These are phyloP conservation scores for Berberis vulgaris DNA, from an alignment of 164 flowering plant species.

Conservation along the genomic window DNA sequence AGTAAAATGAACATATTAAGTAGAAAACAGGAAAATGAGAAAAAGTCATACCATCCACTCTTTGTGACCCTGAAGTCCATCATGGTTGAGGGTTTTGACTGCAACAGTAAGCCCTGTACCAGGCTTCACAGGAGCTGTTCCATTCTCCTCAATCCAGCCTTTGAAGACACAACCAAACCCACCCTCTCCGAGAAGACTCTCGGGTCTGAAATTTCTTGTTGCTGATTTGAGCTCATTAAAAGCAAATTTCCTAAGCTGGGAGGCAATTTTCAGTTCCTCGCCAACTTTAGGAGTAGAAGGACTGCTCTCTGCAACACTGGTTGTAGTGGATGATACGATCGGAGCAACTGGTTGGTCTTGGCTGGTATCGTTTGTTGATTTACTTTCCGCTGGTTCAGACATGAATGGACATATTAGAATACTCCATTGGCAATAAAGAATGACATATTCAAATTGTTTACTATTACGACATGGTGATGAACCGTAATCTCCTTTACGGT, in stretches of 20 bases:
- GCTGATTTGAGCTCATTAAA: slow-evolving; percentile 81
- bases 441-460: too few species aligned
- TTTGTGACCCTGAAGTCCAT: slow-evolving; percentile 96
- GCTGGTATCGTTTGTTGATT: slow-evolving; percentile 54
- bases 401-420: neutral
- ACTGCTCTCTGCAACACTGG: slow-evolving; percentile 69
- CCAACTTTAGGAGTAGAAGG: slow-evolving; percentile 62
- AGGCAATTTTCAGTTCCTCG: slow-evolving; percentile 78
- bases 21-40: slow-evolving; percentile 1
- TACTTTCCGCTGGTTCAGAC: slow-evolving; percentile 35
- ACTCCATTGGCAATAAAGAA: neutral
- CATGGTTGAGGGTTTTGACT: slow-evolving; percentile 91
- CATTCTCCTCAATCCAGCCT: slow-evolving; percentile 96
- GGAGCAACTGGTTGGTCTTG: slow-evolving; percentile 55
- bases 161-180: slow-evolving; percentile 96
- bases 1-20: neutral
- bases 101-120: slow-evolving; percentile 96
- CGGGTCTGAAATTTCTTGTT: slow-evolving; percentile 86
- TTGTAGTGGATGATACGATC: slow-evolving; percentile 53
- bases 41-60: slow-evolving; percentile 78
- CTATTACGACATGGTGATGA: too few species aligned
- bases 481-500: too few species aligned
- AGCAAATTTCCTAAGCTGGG: slow-evolving; percentile 66
- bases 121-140: slow-evolving; percentile 89
- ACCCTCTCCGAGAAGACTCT: slow-evolving; percentile 92